Conservation (phyloP, 768 basidiomycete species). For the Crucibulum laeve region DNA sequence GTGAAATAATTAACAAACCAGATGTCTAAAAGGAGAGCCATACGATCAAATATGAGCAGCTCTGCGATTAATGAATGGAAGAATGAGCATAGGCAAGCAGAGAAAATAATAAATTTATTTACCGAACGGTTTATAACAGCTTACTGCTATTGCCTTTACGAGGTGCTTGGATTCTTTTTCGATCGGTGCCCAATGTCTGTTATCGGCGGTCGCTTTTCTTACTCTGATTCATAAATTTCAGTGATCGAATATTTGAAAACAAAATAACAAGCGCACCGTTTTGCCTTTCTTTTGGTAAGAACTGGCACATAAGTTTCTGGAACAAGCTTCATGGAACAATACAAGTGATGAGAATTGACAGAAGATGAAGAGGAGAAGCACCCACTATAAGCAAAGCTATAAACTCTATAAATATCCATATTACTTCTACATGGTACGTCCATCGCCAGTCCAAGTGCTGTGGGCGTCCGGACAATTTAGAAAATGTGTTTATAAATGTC, state of each 20-base stretch:
- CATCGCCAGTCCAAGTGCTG: conserved; percentile 66
- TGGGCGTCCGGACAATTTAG: conserved; percentile 1
- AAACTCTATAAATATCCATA: conserved; percentile 62
- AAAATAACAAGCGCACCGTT: conserved; percentile 26
- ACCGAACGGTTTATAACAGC: conserved; percentile 63
- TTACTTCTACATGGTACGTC: conserved; percentile 69
- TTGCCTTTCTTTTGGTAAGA: conserved; percentile 57
- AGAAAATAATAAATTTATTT: not conserved
- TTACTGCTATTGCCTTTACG: conserved; percentile 42
- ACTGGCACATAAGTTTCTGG: conserved; percentile 72
- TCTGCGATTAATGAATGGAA: conserved; percentile 29
- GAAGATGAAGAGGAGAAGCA: not conserved
- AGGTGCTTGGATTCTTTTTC: conserved; percentile 49
- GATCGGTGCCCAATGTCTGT: conserved; percentile 51
- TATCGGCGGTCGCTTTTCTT: conserved; percentile 51
- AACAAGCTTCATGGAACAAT: conserved; percentile 40
- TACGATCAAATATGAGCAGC: conserved; percentile 62
- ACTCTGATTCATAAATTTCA: conserved; percentile 27
- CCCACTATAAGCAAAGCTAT: conserved; percentile 48
- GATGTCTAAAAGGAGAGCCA: conserved; percentile 67
- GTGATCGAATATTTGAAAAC: not conserved
- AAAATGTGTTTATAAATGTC: not conserved
- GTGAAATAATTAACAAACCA: conserved; percentile 46
- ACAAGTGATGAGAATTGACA: conserved; percentile 1
- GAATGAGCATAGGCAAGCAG: not conserved